phyloP scores from a whole-genome alignment of 2,329 filamentous ascomycete genomes.

The Arthrobotrys sphaeroides region DNA sequence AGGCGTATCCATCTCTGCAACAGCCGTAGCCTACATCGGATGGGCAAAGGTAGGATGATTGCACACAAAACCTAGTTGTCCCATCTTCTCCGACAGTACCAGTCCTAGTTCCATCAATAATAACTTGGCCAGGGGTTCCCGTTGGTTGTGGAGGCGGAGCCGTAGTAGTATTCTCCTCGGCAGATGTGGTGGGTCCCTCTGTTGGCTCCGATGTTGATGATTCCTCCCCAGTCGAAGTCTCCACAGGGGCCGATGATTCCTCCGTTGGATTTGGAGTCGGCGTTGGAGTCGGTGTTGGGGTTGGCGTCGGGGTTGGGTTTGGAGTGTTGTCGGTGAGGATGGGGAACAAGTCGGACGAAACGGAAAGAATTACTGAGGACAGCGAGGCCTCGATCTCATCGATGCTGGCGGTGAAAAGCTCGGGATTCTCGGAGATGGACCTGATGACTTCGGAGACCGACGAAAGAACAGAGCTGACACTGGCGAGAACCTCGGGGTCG shows the following conservation, averaged over 20 bases:
- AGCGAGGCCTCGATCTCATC: constrained; percentile 37
- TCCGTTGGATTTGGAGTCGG: background rate
- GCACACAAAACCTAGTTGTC: constrained; percentile 38
- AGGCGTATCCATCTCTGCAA: constrained; percentile 31
- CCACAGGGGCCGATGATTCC: background rate
- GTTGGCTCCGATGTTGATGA: background rate
- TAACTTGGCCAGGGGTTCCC: constrained; percentile 38
- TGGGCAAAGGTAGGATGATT: constrained; percentile 43
- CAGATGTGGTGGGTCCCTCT: background rate
- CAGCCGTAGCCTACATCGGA: constrained; percentile 32
- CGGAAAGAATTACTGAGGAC: constrained; percentile 39
- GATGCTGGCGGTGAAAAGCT: constrained; percentile 13
- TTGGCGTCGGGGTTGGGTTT: constrained; percentile 2
- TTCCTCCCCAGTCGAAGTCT: background rate
- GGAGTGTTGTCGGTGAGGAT: constrained; percentile 1
- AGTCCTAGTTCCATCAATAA: constrained; percentile 42
- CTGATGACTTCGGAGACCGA: constrained; percentile 36
- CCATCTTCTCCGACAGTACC: constrained; percentile 48
- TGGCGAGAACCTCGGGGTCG: constrained; percentile 25
- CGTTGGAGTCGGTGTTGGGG: background rate
- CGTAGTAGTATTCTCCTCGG: background rate
- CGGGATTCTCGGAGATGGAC: constrained; percentile 29
- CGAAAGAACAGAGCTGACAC: constrained; percentile 28
- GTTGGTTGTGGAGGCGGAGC: background rate
- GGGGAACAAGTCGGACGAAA: constrained; percentile 37